Evolutionary conservation across 345 rosid genomes (phyloP).

Genomic region (Lepidium aucheri): DNA sequence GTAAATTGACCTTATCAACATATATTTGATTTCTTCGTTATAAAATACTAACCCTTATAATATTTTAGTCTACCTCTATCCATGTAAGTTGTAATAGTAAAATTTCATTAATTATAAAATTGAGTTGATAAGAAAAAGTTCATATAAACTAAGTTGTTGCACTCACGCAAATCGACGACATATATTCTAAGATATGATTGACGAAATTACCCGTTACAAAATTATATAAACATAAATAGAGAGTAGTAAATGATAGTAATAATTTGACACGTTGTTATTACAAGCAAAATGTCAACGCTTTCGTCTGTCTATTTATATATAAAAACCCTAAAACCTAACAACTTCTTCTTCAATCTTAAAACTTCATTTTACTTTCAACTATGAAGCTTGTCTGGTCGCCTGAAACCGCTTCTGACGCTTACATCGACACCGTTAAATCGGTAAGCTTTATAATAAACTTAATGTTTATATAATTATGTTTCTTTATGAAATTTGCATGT

Average conservation of each 20-base stretch:
- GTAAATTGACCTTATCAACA: too few relatives aligned
- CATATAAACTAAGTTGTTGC: too few relatives aligned
- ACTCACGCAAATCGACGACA: neutral
- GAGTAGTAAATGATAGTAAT: constrained; percentile 13
- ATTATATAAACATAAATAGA: neutral
- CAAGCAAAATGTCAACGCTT: constrained; percentile 29
- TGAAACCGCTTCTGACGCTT: constrained; percentile 68
- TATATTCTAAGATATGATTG: neutral
- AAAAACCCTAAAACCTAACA: constrained; percentile 12
- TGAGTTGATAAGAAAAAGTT: too few relatives aligned
- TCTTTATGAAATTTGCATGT: neutral
- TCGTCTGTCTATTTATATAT: constrained; percentile 8
- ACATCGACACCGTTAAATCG: constrained; percentile 52
- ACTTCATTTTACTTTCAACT: constrained; percentile 3
- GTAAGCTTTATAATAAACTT: constrained; percentile 26
- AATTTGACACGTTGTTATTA: constrained; percentile 22
- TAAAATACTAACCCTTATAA: too few relatives aligned
- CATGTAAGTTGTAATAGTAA: too few relatives aligned
- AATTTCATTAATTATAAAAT: too few relatives aligned
- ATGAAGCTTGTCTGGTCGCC: constrained; percentile 93
- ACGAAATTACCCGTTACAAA: neutral
- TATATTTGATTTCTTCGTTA: too few relatives aligned
- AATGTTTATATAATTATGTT: neutral
- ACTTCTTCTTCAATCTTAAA: neutral
- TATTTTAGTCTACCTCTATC: too few relatives aligned